These are phyloP conservation scores for Alternaria tenuissima DNA, from an alignment of 2,329 filamentous ascomycete species.

Conservation along the genomic window DNA sequence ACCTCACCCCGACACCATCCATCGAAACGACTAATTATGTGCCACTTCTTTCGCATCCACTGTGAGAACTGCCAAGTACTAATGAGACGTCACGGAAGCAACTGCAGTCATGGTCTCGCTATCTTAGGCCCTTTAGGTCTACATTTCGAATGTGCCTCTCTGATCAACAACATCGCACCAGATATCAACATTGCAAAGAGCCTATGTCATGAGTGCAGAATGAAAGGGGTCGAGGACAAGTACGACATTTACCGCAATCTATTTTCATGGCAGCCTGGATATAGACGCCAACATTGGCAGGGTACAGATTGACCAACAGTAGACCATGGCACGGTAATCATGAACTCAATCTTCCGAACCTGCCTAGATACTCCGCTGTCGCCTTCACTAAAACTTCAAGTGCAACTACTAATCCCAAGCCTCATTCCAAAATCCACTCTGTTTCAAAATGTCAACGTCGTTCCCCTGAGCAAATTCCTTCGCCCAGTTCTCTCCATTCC, in stretches of 20 bases:
- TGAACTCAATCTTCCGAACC: background rate
- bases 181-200: background rate
- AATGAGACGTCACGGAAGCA: background rate
- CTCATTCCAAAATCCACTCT: conserved; percentile 1
- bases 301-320: background rate
- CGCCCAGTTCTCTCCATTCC: conserved; percentile 13
- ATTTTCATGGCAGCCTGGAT: background rate
- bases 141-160: background rate
- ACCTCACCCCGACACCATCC: no score
- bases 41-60: background rate
- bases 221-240: background rate
- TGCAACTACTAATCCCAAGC: background rate
- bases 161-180: background rate
- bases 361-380: background rate
- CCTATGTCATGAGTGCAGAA: background rate
- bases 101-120: background rate
- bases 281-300: background rate
- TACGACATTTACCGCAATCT: background rate
- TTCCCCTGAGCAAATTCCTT: background rate
- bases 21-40: background rate
- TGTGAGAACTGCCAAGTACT: background rate
- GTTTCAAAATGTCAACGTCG: conserved; percentile 1
- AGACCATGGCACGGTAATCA: background rate
- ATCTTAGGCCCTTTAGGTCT: background rate
- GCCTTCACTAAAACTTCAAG: background rate